These are phyloP conservation scores for Leishmania tropica DNA, from an alignment of 208 protist genomes.

Conservation along the genomic window DNA sequence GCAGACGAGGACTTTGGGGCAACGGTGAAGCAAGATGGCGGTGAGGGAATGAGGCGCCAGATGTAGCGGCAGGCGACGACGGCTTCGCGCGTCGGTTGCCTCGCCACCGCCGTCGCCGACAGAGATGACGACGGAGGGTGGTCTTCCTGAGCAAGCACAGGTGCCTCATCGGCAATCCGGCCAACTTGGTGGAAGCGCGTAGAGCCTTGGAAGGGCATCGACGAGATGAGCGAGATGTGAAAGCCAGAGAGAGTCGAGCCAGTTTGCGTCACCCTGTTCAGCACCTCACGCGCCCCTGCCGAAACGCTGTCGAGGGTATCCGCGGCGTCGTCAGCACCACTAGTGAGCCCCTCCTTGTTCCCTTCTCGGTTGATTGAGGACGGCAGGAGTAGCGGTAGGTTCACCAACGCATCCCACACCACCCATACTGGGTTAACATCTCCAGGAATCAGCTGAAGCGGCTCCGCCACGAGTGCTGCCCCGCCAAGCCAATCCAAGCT, in stretches of 20 bases:
- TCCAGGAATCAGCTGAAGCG: conserved; percentile 10
- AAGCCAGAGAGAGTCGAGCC: conserved; percentile 11
- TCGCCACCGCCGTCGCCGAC: not conserved
- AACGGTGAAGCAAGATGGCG: too few relatives aligned
- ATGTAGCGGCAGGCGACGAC: conserved; percentile 25
- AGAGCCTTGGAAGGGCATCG: conserved; percentile 41
- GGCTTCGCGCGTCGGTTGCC: not conserved
- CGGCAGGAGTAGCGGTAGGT: conserved; percentile 39
- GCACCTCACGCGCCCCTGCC: conserved; percentile 3
- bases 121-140: not conserved
- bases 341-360: not conserved
- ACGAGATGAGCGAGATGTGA: conserved; percentile 45
- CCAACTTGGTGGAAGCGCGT: conserved; percentile 27
- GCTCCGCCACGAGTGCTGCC: conserved; percentile 52
- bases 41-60: conserved; percentile 35
- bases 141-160: conserved; percentile 7
- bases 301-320: not conserved
- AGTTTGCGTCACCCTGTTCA: not conserved
- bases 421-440: conserved; percentile 60
- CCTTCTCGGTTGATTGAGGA: not conserved
- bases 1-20: not conserved
- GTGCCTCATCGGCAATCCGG: conserved; percentile 31
- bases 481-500: conserved; percentile 63
- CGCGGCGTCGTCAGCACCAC: not conserved
- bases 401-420: conserved; percentile 55